phyloP scores from a whole-genome alignment of 139 green algal genomes.

The Mesostigma viride region DNA sequence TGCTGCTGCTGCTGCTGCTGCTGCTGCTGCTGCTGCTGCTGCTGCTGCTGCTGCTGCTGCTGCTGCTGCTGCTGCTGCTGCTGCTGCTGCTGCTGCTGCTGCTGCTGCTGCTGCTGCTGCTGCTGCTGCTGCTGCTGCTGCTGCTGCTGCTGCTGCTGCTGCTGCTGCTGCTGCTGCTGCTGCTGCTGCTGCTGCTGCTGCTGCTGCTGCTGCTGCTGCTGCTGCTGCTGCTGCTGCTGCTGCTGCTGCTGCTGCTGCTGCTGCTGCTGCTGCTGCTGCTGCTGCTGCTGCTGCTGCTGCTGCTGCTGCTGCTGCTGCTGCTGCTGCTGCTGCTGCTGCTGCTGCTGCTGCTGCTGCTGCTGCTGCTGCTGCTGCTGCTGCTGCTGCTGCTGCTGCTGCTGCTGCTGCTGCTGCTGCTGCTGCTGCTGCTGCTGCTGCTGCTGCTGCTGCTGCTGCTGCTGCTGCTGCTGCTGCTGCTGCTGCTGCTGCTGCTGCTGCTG shows the following conservation, averaged over 20 bases:
- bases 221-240: background rate
- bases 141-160: background rate
- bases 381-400: slow-evolving; percentile 1
- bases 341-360: background rate
- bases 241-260: background rate
- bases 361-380: slow-evolving; percentile 1
- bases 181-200: background rate
- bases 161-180: background rate
- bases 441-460: slow-evolving; percentile 1
- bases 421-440: slow-evolving; percentile 1
- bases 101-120: background rate
- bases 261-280: background rate
- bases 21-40: background rate
- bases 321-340: background rate
- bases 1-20: background rate
- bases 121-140: background rate
- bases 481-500: slow-evolving; percentile 1
- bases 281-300: background rate
- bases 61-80: background rate
- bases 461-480: background rate
- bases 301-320: background rate
- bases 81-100: background rate
- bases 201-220: background rate
- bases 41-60: background rate
- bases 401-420: background rate